Conservation (phyloP, 495 filamentous ascomycete genomes). For the Ramalina intermedia region DNA sequence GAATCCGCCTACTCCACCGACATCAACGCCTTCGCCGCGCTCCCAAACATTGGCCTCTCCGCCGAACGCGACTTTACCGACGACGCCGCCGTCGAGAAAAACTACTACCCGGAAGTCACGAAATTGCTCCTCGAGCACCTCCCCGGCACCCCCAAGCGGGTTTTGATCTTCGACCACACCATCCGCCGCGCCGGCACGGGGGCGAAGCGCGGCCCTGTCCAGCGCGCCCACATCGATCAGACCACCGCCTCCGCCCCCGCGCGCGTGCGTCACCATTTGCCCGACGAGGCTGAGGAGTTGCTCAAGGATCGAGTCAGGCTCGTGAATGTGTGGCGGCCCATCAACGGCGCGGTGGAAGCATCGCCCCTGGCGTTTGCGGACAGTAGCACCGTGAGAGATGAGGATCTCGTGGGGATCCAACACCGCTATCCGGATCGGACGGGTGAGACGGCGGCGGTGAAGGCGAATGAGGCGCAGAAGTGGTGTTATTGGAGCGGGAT, state of each 20-base stretch:
- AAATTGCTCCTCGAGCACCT: constrained; percentile 44
- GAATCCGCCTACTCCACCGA: constrained; percentile 53
- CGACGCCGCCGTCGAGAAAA: constrained; percentile 43
- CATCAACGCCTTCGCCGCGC: constrained; percentile 53
- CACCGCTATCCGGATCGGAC: constrained; percentile 60
- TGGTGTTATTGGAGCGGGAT: constrained; percentile 78
- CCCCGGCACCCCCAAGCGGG: constrained; percentile 38
- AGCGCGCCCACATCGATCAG: constrained; percentile 71
- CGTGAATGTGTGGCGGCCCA: constrained; percentile 76
- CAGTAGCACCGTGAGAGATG: constrained; percentile 39
- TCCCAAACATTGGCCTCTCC: constrained; percentile 33
- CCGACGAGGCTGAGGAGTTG: constrained; percentile 41
- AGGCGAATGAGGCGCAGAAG: constrained; percentile 36
- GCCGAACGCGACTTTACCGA: constrained; percentile 41
- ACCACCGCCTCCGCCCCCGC: constrained; percentile 44
- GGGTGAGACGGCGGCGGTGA: constrained; percentile 66
- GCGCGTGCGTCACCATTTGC: constrained; percentile 52
- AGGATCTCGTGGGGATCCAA: constrained; percentile 55
- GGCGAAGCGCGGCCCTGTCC: constrained; percentile 49
- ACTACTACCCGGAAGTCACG: constrained; percentile 79
- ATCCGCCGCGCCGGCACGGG: constrained; percentile 46
- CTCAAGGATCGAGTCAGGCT: constrained; percentile 56
- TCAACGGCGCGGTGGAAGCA: constrained; percentile 57
- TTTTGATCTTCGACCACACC: constrained; percentile 84
- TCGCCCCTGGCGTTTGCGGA: constrained; percentile 60